Percentiles rank a stretch among this genome's conserved stretches.
Evolutionary conservation across 2,329 filamentous ascomycete species (phyloP).

Genomic region (Plenodomus biglobosus): DNA sequence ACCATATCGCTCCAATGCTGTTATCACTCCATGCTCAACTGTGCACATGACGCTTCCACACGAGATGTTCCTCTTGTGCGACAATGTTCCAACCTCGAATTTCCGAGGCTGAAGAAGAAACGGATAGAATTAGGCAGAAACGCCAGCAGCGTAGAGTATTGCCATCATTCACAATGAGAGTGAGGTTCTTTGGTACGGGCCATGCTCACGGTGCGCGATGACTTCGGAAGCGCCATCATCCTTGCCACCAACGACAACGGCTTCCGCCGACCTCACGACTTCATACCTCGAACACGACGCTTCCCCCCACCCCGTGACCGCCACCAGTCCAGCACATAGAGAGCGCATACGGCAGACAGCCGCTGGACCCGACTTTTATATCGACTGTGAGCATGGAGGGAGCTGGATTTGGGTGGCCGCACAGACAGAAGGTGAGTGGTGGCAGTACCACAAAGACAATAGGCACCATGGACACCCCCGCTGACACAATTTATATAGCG

Average conservation of each 20-base stretch:
- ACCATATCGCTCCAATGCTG: background rate
- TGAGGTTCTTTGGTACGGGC: conserved; percentile 1
- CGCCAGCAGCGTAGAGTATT: background rate
- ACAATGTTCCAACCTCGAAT: no score
- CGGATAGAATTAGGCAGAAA: background rate
- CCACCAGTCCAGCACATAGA: background rate
- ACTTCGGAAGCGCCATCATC: conserved; percentile 13
- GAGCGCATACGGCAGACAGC: background rate
- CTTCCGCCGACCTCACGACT: conserved; percentile 15
- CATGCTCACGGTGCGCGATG: conserved; percentile 2
- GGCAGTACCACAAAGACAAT: conserved; percentile 3
- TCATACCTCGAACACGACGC: conserved; percentile 3
- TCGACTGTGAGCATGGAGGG: conserved; percentile 31
- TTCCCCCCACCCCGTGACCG: background rate
- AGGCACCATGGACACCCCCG: conserved; percentile 2
- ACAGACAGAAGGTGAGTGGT: conserved; percentile 40
- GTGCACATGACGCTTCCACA: no score
- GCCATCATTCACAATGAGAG: background rate
- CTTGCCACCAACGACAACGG: conserved; percentile 13
- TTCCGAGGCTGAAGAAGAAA: no score
- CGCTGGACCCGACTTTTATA: conserved; percentile 2
- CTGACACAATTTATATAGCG: conserved; percentile 30
- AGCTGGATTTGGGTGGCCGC: conserved; percentile 36
- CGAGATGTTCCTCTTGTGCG: no score
- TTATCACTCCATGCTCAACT: background rate